Conservation (phyloP, 495 filamentous ascomycete genomes). For the Achaetomiella virescens region DNA sequence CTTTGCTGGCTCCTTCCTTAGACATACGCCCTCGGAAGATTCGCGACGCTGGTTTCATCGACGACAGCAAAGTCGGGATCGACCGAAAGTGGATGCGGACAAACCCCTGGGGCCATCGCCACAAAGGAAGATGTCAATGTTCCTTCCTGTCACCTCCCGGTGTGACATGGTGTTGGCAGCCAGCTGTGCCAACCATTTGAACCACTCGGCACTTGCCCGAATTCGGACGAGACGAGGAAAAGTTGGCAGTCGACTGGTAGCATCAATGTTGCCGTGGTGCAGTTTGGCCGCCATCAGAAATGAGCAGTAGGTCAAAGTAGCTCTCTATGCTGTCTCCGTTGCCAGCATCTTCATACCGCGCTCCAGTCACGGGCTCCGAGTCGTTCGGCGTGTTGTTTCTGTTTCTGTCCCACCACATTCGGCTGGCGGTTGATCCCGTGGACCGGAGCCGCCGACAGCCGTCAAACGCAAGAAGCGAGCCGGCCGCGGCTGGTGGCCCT, state of each 20-base stretch:
- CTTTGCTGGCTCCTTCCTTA: too few species aligned
- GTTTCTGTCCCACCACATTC: neutral
- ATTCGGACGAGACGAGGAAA: conserved; percentile 2
- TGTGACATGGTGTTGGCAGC: conserved; percentile 3
- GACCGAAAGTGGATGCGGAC: too few species aligned
- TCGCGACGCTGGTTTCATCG: too few species aligned
- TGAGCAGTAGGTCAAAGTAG: neutral
- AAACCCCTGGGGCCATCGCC: neutral
- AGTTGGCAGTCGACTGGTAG: conserved; percentile 2
- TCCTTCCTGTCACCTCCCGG: neutral
- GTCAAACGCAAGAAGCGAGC: conserved; percentile 8
- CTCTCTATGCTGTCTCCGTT: neutral
- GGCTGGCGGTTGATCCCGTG: conserved; percentile 2
- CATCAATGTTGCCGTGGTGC: conserved; percentile 9
- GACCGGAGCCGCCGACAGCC: neutral
- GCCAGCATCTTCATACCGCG: too few species aligned
- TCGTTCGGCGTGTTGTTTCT: neutral
- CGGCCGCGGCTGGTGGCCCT: conserved; percentile 1
- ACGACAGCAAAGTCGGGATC: too few species aligned
- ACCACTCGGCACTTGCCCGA: conserved; percentile 11
- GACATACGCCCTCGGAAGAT: too few species aligned
- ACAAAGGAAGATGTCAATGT: neutral
- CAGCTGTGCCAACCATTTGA: neutral
- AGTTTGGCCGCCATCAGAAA: neutral
- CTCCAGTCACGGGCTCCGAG: neutral